Evolutionary conservation across 192 early-diverging fungal species (phyloP), one percentile per base, ranked within the genome.

Genomic region (Phlyctochytrium planicorne): DNA sequence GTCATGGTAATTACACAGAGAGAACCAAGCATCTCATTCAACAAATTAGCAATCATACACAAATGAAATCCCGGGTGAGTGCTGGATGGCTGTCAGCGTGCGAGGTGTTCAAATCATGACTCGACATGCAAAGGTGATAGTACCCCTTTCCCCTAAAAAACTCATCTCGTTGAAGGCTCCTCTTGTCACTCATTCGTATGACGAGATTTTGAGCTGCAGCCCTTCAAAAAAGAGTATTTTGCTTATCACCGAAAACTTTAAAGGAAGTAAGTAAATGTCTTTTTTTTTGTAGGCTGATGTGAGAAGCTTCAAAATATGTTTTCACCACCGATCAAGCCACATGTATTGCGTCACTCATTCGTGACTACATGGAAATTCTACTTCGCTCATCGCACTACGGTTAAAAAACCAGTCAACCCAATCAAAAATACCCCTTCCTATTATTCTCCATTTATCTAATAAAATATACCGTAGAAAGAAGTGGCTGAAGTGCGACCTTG

Each of bases 261-360:
- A 67, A 2, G 63, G 67, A 24, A 75, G 78, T 75, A 53, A 75
- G 59, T 61, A 24, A 0, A 30, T 68, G 6, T 14, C 66, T 23
- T 27, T 27, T 33, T 35, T 17, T 37, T 31, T 72, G 16, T 30
- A 66, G n/a, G 34, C 20, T 30, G 50, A 27, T 59, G 2, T 17
- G 17, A 20, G n/a, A 36, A 79, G 80, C 74, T 52, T 56, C 67
- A 47, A 82, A 82, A 52, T 82, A 82, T 63, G 77, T 82, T 3
- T 79, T 82, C 59, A 69, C 67, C 1, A 82, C 80, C 27, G 60
- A 66, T 29, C 63, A 79, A 60, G 75, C 77, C 40, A 30, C 55
- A 17, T 66, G 75, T 23, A 70, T 82, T 35, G 80, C 75, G 17
- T 63, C 52, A 0, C 61, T 82, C n/a, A 82, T 82, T 34, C 63